Evolutionary conservation across 192 early-diverging fungal species (phyloP).

Genomic region (Diversispora epigaea): DNA sequence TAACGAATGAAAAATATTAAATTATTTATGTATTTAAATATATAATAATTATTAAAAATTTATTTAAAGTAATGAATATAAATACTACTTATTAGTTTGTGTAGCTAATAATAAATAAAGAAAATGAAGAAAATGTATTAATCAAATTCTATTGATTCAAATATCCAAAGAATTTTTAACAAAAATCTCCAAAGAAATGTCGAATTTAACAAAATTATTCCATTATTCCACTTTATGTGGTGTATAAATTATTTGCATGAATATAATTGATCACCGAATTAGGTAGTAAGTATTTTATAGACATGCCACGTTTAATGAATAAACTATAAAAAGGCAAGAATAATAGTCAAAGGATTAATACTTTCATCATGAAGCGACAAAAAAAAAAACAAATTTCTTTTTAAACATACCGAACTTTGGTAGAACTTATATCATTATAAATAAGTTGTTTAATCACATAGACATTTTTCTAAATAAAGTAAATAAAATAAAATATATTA

Average conservation of each 20-base stretch:
- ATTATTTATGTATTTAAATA: no score
- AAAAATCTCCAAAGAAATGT: no score
- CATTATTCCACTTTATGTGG: no score
- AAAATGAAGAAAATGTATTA: no score
- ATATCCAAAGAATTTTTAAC: no score
- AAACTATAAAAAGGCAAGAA: slow-evolving; percentile 49
- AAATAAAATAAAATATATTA: neutral
- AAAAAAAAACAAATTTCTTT: neutral
- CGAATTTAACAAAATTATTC: no score
- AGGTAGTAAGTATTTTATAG: slow-evolving; percentile 91
- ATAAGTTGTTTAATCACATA: slow-evolving; percentile 94
- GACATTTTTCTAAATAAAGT: slow-evolving; percentile 71
- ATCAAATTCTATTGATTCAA: no score
- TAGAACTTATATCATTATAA: slow-evolving; percentile 97
- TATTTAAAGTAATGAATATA: no score
- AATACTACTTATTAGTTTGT: no score
- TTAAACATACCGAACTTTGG: slow-evolving; percentile 76
- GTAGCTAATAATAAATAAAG: no score
- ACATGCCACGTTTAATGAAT: slow-evolving; percentile 92
- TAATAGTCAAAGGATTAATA: neutral
- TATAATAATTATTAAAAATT: no score
- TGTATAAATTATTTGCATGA: slow-evolving; percentile 72
- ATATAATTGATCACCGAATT: slow-evolving; percentile 93
- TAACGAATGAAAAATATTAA: neutral
- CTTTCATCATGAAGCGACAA: neutral